These are phyloP conservation scores for Pluteus cervinus DNA, from an alignment of 768 basidiomycete genomes.

Conservation along the genomic window DNA sequence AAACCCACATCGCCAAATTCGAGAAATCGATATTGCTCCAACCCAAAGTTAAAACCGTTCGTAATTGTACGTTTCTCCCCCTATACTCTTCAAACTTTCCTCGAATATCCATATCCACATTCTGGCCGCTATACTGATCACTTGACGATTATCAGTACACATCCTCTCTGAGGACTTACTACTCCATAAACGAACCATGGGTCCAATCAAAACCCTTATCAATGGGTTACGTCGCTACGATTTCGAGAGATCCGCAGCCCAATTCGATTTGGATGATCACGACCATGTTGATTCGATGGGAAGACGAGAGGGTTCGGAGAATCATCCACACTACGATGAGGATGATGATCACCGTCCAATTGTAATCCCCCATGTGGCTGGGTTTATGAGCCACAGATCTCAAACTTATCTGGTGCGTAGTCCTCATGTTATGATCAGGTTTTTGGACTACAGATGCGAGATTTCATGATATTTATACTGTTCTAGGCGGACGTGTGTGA, in stretches of 20 bases:
- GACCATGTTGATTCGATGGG: background rate
- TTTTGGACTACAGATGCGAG: background rate
- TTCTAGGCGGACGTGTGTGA: slow-evolving; percentile 62
- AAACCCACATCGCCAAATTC: slow-evolving; percentile 49
- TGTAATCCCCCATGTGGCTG: slow-evolving; percentile 18
- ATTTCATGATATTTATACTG: background rate
- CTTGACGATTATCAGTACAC: slow-evolving; percentile 53
- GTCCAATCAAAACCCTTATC: slow-evolving; percentile 62
- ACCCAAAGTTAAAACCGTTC: slow-evolving; percentile 54
- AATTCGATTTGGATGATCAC: slow-evolving; percentile 6
- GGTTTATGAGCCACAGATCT: slow-evolving; percentile 58
- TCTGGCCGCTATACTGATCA: no score
- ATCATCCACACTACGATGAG: no score
- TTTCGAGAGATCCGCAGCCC: slow-evolving; percentile 33
- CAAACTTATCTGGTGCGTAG: slow-evolving; percentile 55
- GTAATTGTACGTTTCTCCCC: slow-evolving; percentile 50
- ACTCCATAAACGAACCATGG: slow-evolving; percentile 63
- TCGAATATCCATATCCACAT: background rate
- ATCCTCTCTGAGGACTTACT: slow-evolving; percentile 69
- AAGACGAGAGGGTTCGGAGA: background rate
- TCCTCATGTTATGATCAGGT: no score
- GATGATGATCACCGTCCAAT: no score
- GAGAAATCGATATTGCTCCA: slow-evolving; percentile 53
- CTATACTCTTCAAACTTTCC: no score
- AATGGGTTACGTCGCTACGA: slow-evolving; percentile 65